Evolutionary conservation across 768 basidiomycete genomes (phyloP), one percentile per base, ranked within the genome.

Genomic region (Naganishia kalamii): DNA sequence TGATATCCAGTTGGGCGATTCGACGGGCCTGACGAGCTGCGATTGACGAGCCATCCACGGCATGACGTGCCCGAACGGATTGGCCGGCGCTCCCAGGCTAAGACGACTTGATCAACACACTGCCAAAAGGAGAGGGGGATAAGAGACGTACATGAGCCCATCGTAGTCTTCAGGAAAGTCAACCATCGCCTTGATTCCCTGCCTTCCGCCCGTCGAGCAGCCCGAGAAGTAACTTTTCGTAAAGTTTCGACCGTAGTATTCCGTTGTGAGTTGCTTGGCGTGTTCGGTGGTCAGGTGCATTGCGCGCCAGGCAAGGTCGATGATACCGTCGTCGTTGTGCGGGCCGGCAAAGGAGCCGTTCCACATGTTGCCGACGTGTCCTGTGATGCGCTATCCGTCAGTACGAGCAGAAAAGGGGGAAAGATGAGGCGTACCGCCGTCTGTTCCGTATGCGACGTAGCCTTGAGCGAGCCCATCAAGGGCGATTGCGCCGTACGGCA

Each of bases 1-100:
- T 32, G 51, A 19, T 5, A 52, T 52, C 32, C 51, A 52, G 5
- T 1, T 19, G 17, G 51, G 19, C 11, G 51, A 52, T 1, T 35
- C 32, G 51, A 52, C 51, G 35, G 51, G 51, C 11, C 33, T 29
- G 23, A 52, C 51, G 1, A 5, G 30, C 5, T 52, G 51, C 21
- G 32, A 32, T 29, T 52, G 51, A 33, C 21, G 32, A 13, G 51
- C 51, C 23, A 33, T 32, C 51, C 51, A 52, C 6, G 51, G 51
- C 51, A 52, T 52, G 32, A 52, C 19, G 32, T 52, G 51, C 32
- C 51, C 51, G 21, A 52, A 52, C 4, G 51, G 51, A n/a, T 52
- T 52, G 7, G 51, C 51, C 3, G 51, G 51, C 7, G 51, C 30
- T 3, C 51, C 51, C 17, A 52, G 19, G 17, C 51, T 52, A 35